Conservation (phyloP, 1,139 yeast genomes). For the Yamadazyma dendronema region DNA sequence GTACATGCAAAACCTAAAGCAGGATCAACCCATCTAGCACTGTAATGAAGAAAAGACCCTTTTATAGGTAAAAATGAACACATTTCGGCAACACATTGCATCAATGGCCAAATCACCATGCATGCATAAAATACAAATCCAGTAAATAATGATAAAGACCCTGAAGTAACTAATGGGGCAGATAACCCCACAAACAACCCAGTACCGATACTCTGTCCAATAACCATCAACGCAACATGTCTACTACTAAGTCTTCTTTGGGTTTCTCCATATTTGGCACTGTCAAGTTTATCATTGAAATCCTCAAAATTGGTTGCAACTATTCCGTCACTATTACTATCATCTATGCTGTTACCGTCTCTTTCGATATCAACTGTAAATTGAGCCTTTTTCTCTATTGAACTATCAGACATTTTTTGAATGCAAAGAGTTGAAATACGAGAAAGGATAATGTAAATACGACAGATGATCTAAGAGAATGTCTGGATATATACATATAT, state of each 20-base stretch:
- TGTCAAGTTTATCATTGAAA: conserved; percentile 31
- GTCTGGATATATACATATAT: neutral
- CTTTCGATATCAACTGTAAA: conserved; percentile 25
- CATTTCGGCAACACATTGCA: conserved; percentile 42
- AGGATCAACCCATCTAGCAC: conserved; percentile 40
- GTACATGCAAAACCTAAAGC: conserved; percentile 41
- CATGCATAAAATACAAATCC: conserved; percentile 36
- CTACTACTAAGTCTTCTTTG: conserved; percentile 40
- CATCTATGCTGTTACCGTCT: conserved; percentile 16
- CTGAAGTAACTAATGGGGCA: conserved; percentile 32
- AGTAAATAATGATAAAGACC: conserved; percentile 35
- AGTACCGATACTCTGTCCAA: conserved; percentile 53
- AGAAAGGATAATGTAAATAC: too few species aligned
- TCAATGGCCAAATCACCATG: conserved; percentile 38
- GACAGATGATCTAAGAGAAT: too few species aligned
- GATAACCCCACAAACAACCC: conserved; percentile 44
- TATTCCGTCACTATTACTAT: conserved; percentile 4
- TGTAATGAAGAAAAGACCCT: conserved; percentile 37
- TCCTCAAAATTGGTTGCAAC: conserved; percentile 24
- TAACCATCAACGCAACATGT: conserved; percentile 48
- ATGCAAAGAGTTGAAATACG: too few species aligned
- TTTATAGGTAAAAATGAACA: conserved; percentile 39
- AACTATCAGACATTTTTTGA: neutral
- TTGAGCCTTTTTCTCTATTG: conserved; percentile 10
- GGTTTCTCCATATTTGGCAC: conserved; percentile 33